Evolutionary conservation across 2,329 filamentous ascomycete species (phyloP), one percentile per base, ranked within the genome.

Genomic region (Venturia aucupariae): DNA sequence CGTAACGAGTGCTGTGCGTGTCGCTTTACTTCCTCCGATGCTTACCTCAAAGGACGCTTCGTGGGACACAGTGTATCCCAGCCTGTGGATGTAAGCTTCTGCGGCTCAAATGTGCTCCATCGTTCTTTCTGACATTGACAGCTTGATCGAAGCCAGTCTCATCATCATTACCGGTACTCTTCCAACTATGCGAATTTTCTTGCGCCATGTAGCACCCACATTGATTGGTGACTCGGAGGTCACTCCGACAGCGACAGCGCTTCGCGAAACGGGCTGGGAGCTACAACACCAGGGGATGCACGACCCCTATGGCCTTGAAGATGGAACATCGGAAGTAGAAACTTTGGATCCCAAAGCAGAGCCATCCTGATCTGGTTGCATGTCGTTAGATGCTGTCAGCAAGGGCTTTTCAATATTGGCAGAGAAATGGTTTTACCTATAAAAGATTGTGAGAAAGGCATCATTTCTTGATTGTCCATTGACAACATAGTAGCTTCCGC

Each of bases 201-300:
- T 61, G 15, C 59, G 59, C 39, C 59, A 61, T 30, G 19, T 61
- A 35, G 59, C 59, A 42, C 59, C 59, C 15, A 17, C 24, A n/a
- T 41, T 41, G 32, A 42, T 61, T 15, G 38, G 30, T 24, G 59
- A 61, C 5, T 24, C 15, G 17, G 15, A 27, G 19, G 15, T 61
- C 10, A 11, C 17, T 19, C 32, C 13, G 32, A 19, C 4, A 38
- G 4, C 32, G 13, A n/a, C 54, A 59, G n/a, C 59, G n/a, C 19
- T n/a, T 46, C 42, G 42, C 19, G 42, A 46, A 19, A 46, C 42
- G 7, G 42, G 42, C 17, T 46, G 42, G 42, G 42, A 46, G 6
- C 19, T 46, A 46, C 42, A 46, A 19, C 42, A 46, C 22, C 19
- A 19, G 7, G 42, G 42, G 19, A 22, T 19, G 17, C 42, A 22